Evolutionary conservation across 495 filamentous ascomycete species (phyloP).

Genomic region (Hypoxylon crocopeplum): DNA sequence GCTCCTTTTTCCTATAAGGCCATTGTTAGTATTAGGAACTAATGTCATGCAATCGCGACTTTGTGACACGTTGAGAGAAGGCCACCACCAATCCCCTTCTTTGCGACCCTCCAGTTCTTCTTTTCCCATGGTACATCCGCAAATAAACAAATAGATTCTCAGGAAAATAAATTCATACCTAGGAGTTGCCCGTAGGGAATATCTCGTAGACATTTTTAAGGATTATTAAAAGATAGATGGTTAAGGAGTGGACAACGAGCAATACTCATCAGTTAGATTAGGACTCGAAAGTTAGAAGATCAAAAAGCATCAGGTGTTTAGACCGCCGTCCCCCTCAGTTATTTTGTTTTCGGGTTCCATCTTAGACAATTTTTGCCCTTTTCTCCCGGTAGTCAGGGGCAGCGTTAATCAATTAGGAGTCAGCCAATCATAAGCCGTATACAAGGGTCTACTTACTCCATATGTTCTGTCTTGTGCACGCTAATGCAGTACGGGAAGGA

Average conservation of each 20-base stretch:
- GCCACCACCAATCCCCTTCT: background rate
- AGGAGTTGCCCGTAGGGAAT: constrained; percentile 43
- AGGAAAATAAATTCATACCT: constrained; percentile 29
- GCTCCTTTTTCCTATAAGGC: constrained; percentile 54
- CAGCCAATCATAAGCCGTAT: constrained; percentile 8
- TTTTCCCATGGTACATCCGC: background rate
- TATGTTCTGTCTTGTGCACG: background rate
- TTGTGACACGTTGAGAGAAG: background rate
- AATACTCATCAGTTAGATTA: constrained; percentile 32
- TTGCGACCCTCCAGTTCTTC: background rate
- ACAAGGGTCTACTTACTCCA: constrained; percentile 3
- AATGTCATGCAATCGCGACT: background rate
- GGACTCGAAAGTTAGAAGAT: background rate
- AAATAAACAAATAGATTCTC: constrained; percentile 1
- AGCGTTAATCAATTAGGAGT: constrained; percentile 5
- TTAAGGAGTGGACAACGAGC: constrained; percentile 37
- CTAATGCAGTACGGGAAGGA: background rate
- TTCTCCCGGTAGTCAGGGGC: constrained; percentile 33
- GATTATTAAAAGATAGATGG: background rate
- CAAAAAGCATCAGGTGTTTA: background rate
- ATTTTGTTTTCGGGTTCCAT: constrained; percentile 32
- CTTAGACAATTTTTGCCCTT: constrained; percentile 13
- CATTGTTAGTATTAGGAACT: constrained; percentile 2
- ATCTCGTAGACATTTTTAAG: constrained; percentile 38
- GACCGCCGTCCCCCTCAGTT: constrained; percentile 9